phyloP scores from a whole-genome alignment of 768 basidiomycete genomes.

The Peribolospora kevripleyi region DNA sequence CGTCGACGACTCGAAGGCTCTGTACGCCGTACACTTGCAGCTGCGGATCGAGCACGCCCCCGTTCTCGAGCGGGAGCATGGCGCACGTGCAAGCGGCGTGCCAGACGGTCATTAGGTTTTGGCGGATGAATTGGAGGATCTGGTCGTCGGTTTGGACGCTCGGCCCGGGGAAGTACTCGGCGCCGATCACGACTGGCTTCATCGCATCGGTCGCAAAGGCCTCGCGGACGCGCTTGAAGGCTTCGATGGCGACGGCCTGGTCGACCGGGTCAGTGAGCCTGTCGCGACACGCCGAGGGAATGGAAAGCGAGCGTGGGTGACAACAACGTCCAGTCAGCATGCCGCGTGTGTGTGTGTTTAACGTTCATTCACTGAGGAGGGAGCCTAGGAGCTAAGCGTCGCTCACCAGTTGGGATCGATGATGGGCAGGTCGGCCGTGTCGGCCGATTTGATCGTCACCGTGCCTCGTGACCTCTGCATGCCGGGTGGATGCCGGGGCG shows the following conservation, averaged over 20 bases:
- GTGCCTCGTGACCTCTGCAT: slow-evolving; percentile 17
- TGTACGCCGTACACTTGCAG: slow-evolving; percentile 25
- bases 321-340: no score
- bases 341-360: no score
- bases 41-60: slow-evolving; percentile 26
- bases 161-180: slow-evolving; percentile 14
- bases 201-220: not conserved
- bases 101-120: slow-evolving; percentile 5
- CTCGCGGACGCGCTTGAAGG: not conserved
- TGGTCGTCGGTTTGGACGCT: slow-evolving; percentile 14
- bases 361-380: not conserved
- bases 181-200: slow-evolving; percentile 12
- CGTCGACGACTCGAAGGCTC: slow-evolving; percentile 28
- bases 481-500: no score
- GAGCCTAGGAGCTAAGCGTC: not conserved
- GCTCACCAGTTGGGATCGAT: slow-evolving; percentile 25
- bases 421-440: slow-evolving; percentile 24
- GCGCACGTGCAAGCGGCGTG: slow-evolving; percentile 22
- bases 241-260: not conserved
- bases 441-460: slow-evolving; percentile 22
- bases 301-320: no score
- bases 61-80: slow-evolving; percentile 21
- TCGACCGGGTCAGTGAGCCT: not conserved
- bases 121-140: not conserved
- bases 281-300: not conserved